Base-by-base conservation (phyloP, 2,329 filamentous ascomycete genomes). In the Juglanconis juglandina region DNA sequence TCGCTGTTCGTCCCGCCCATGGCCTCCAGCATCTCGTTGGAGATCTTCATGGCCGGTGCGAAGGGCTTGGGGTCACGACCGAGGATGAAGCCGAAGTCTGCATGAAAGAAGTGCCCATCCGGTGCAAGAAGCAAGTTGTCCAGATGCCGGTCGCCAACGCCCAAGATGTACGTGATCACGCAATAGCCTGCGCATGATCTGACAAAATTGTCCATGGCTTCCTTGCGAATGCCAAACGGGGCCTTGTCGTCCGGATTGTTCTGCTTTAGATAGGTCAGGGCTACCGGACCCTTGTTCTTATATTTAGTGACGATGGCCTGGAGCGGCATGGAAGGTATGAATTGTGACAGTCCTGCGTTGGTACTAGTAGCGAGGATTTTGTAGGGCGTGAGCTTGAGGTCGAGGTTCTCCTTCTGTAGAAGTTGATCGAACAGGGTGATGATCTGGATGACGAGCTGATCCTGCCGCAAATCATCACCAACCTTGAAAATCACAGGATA, bases 401-500 rank as follows among this genome's bases (percentile, higher is more conserved):
- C 95, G 9, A 99, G 81, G 63, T 99, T 98, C 71, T 99, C 95
- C 70, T 98, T 97, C 62, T 91, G 91, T 4, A 99, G 82, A 1
- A 99, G 85, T 61, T 94, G 91, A 69, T 99, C 95, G 95, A 99
- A 99, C 14, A 99, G 83, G 0, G 92, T 96, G 72, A 99, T 97
- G 70, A 98, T 98, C 70, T 87, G 95, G 58, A 99, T 96, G 41
- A 99, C 94, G 2, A 99, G 85, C 71, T 99, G 95, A 70, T 99
- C 95, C 75, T 99, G 95, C 13, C 95, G 90, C 55, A 99, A 81
- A 71, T 99, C 95, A 71, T 99, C 95, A 41, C 95, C 95, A 1
- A 92, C 92, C 75, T 99, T 99, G 84, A 99, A 99, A 56, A 98
- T 89, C 65, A 99, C 90, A 9, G 94, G 89, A 71, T 98, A 99